Percentiles rank a stretch among this genome's conserved stretches.
Conservation (phyloP, 495 filamentous ascomycete genomes). For the Annulohypoxylon stygium region DNA sequence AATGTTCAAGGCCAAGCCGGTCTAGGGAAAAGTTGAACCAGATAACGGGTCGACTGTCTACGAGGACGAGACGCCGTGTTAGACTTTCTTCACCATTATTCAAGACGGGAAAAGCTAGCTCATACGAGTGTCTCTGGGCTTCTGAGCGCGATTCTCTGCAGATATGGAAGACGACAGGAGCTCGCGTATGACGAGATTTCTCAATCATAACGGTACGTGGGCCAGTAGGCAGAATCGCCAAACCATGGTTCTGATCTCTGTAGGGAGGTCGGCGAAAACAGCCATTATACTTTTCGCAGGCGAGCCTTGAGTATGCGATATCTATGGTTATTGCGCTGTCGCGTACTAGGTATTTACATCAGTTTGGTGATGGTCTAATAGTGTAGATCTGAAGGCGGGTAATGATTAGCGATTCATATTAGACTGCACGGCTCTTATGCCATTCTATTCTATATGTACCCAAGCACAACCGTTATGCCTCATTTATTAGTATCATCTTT, state of each 20-base stretch:
- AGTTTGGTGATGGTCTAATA: no score
- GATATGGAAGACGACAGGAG: conserved; percentile 18
- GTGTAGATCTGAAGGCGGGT: no score
- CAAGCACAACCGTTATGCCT: no score
- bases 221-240: conserved; percentile 15
- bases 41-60: not conserved
- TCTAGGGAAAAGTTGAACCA: conserved; percentile 16
- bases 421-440: no score
- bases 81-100: no score
- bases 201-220: conserved; percentile 6
- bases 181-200: not conserved
- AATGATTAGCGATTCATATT: no score
- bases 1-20: not conserved
- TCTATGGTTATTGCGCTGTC: not conserved
- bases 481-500: not conserved
- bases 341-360: not conserved
- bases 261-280: conserved; percentile 1
- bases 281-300: not conserved
- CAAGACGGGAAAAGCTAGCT: conserved; percentile 12
- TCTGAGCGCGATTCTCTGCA: conserved; percentile 15
- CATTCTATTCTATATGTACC: no score
- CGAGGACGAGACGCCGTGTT: no score
- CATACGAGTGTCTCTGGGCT: conserved; percentile 2
- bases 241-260: conserved; percentile 13
- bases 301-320: not conserved